Conservation (phyloP, 768 basidiomycete species). For the Leccinum disarticulatum region DNA sequence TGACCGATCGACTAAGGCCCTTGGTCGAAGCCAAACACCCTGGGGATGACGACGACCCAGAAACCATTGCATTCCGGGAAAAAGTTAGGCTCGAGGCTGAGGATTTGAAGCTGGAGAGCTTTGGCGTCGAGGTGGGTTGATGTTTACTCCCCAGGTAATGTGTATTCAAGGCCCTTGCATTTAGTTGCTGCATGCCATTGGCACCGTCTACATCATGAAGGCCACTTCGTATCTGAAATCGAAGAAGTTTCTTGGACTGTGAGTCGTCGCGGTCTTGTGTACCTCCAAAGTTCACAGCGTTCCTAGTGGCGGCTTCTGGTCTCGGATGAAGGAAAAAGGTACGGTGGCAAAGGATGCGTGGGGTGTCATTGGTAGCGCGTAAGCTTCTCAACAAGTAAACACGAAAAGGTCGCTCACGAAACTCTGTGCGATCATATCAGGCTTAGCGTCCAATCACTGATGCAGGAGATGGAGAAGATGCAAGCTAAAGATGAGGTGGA, state of each 20-base stretch:
- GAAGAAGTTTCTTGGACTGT: constrained; percentile 88
- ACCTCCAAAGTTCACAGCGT: constrained; percentile 9
- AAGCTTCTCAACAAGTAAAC: constrained; percentile 37
- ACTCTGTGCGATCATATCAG: constrained; percentile 30
- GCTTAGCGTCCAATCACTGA: constrained; percentile 25
- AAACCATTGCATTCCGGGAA: constrained; percentile 75
- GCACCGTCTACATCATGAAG: constrained; percentile 91
- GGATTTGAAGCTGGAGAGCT: constrained; percentile 95
- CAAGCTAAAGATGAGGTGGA: constrained; percentile 86
- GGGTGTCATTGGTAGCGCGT: constrained; percentile 96
- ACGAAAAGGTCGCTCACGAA: constrained; percentile 60
- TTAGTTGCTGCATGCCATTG: constrained; percentile 86
- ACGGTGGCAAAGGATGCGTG: constrained; percentile 92
- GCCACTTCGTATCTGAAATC: constrained; percentile 90
- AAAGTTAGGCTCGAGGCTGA: constrained; percentile 84
- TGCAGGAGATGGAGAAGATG: constrained; percentile 84
- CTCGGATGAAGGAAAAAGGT: constrained; percentile 92
- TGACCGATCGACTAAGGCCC: constrained; percentile 82
- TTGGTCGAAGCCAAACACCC: constrained; percentile 89
- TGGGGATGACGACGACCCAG: constrained; percentile 76
- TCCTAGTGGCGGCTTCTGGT: constrained; percentile 82
- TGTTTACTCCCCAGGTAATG: neutral
- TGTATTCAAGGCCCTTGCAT: constrained; percentile 1
- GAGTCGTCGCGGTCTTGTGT: constrained; percentile 33
- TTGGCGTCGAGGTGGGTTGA: constrained; percentile 83